Evolutionary conservation across 805 yeast genomes (phyloP).

Genomic region (Komagataella pastoris): DNA sequence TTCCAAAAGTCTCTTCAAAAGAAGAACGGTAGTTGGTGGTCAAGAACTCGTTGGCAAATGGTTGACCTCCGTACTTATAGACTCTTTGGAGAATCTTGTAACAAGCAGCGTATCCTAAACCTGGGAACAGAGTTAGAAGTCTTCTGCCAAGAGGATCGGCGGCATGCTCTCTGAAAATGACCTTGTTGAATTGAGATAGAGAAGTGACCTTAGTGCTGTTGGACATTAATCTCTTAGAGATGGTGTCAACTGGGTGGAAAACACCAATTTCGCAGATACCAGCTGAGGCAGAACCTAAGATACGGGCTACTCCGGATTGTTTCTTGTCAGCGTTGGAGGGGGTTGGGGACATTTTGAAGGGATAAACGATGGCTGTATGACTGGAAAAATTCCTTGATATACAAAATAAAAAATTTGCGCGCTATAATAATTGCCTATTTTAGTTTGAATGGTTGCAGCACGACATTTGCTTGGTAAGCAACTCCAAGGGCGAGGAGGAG

Average conservation of each 20-base stretch:
- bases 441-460: background rate
- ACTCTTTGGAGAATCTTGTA: constrained; percentile 95
- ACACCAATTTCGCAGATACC: constrained; percentile 95
- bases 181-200: constrained; percentile 59
- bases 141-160: constrained; percentile 56
- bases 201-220: constrained; percentile 59
- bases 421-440: background rate
- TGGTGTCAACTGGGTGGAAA: constrained; percentile 97
- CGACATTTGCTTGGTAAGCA: background rate
- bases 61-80: constrained; percentile 98
- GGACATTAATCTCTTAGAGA: constrained; percentile 89
- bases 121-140: constrained; percentile 83
- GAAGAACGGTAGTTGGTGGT: constrained; percentile 54
- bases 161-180: constrained; percentile 78
- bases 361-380: background rate
- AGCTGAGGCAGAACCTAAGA: constrained; percentile 95
- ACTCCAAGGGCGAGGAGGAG: background rate
- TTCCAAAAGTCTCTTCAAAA: constrained; percentile 72
- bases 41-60: constrained; percentile 90
- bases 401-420: background rate
- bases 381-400: background rate
- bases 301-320: constrained; percentile 82
- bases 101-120: constrained; percentile 95
- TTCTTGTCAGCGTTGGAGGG: constrained; percentile 44
- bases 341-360: constrained; percentile 5